Conservation (phyloP, 2,329 filamentous ascomycete species). For the Arthrobotrys iridis region DNA sequence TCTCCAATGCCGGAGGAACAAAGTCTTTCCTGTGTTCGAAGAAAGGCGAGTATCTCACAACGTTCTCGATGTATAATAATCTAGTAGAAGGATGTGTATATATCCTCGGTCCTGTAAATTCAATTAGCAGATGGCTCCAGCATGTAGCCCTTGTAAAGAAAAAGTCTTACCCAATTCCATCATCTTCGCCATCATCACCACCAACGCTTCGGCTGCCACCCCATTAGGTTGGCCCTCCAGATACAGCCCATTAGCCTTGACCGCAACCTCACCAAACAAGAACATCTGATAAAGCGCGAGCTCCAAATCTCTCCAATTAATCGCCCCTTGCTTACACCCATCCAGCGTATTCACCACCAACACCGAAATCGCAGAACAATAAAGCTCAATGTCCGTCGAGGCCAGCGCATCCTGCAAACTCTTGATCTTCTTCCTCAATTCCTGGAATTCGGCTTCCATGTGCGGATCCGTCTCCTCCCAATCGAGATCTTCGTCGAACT, state of each 20-base stretch:
- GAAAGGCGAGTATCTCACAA: constrained; percentile 89
- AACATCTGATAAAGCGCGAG: constrained; percentile 95
- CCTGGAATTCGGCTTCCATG: constrained; percentile 96
- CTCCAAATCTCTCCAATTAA: constrained; percentile 96
- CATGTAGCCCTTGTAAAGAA: too few relatives aligned
- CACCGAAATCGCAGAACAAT: constrained; percentile 86
- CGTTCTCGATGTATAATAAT: constrained; percentile 98
- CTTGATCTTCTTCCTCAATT: constrained; percentile 87
- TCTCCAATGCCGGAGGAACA: constrained; percentile 87
- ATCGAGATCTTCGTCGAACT: constrained; percentile 91
- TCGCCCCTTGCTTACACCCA: constrained; percentile 76
- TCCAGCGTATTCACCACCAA: constrained; percentile 89
- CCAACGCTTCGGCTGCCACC: constrained; percentile 80
- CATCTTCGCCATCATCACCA: constrained; percentile 95
- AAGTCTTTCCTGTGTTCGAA: constrained; percentile 85
- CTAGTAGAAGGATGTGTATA: constrained; percentile 92
- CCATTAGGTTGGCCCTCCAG: constrained; percentile 83
- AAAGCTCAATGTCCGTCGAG: constrained; percentile 84
- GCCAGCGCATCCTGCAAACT: constrained; percentile 92
- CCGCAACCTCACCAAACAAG: constrained; percentile 91
- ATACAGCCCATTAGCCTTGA: constrained; percentile 86
- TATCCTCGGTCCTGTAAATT: constrained; percentile 74
- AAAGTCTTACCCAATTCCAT: constrained; percentile 81
- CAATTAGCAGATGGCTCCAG: constrained; percentile 48
- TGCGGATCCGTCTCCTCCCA: constrained; percentile 96